Base-by-base conservation (phyloP, 306 rosid genomes). In the Citrullus amarus region DNA sequence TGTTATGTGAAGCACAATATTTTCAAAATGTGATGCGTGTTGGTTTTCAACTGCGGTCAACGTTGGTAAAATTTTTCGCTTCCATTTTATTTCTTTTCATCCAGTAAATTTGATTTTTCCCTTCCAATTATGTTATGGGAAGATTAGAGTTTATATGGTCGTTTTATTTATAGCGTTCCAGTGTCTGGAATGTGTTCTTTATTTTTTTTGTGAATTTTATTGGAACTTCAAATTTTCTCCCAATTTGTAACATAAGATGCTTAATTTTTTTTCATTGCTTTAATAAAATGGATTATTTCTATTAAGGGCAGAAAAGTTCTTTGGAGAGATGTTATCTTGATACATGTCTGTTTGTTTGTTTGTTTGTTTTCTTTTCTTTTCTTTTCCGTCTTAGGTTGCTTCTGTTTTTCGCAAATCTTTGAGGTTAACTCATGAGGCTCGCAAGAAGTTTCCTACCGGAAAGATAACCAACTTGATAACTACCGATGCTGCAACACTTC, bases 1-100 rank as follows among this genome's bases (percentile, higher is more conserved):
- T 94, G 69, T 81, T 94, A 85, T 88, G 62, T 67, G 98, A 94
- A 89, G 98, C 95, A 78, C 98, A 94, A 79, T 94, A 94, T 84
- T 92, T 92, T 85, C 98, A 94, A 85, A 92, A 94, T 81, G 96
- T 90, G 75, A 92, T 89, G 92, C 96, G 98, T 36, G 96, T 92
- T 87, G 98, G 96, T 81, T 94, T 10, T 36, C 87, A 93, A 78
- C 79, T 94, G 72, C 86, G 95, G 81, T 87, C 98, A 62, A 91
- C 97, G 20, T 80, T 94, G 98, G 98, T 94, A 91, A 91, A 44
- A 65, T 20, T 32, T 79, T 38, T 38, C 66, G 22, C 20, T 58
- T 39, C 12, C 48, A 66, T 39, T 1, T n/a, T 30, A 15, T 2
- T 55, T 70, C 73, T 62, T 68, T 44, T 9, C 0, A 5, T 69